These are phyloP conservation scores for Acorus calamus DNA, from an alignment of 106 monocot species.

Conservation along the genomic window DNA sequence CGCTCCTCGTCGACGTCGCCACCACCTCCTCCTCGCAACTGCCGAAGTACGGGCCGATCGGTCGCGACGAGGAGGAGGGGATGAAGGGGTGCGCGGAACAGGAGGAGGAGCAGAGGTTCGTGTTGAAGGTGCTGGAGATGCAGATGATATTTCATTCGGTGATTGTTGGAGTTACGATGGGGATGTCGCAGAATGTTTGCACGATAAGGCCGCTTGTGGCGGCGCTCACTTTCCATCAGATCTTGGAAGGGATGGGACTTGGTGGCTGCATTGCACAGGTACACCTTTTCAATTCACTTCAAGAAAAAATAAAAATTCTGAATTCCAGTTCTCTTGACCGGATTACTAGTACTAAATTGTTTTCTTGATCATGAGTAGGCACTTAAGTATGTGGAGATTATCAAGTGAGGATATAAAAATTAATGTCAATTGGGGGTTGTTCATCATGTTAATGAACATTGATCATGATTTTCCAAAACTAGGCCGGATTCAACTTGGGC, in stretches of 20 bases:
- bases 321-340: too few relatives aligned
- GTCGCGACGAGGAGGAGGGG: conserved; percentile 10
- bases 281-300: background rate
- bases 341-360: too few relatives aligned
- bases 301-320: too few relatives aligned
- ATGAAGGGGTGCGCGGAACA: conserved; percentile 18
- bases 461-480: conserved; percentile 4
- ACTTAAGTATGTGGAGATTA: too few relatives aligned
- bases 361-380: too few relatives aligned
- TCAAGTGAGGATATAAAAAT: too few relatives aligned
- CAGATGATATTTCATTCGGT: conserved; percentile 94
- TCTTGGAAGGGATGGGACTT: conserved; percentile 94
- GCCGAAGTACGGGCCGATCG: conserved; percentile 13
- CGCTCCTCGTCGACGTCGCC: conserved; percentile 77
- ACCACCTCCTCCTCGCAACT: conserved; percentile 42
- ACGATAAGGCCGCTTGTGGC: conserved; percentile 79
- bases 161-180: conserved; percentile 88
- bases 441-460: too few relatives aligned
- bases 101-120: conserved; percentile 85
- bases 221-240: conserved; percentile 81
- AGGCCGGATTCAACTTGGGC: conserved; percentile 79
- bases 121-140: conserved; percentile 86
- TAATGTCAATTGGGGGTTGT: too few relatives aligned
- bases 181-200: conserved; percentile 92
- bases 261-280: conserved; percentile 98